Evolutionary conservation across 805 yeast species (phyloP), one percentile per base, ranked within the genome.

Genomic region (Cyberlindnera maclurae): DNA sequence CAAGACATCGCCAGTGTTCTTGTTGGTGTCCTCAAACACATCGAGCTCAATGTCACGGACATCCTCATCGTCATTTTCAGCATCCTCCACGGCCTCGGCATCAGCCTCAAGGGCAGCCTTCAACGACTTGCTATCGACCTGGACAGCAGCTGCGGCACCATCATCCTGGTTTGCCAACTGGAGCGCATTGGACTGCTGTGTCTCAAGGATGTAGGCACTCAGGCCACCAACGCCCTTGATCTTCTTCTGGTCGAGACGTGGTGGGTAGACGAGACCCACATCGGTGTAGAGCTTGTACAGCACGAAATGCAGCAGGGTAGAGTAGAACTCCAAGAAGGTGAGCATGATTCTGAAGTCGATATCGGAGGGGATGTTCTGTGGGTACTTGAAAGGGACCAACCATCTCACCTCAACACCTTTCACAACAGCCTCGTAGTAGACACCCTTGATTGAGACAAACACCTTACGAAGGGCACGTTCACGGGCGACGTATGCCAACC

Each of bases 351-450:
- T 76, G 70, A 93, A 90, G 65, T 93, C 98, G 43, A 93, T 79
- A 62, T 93, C 97, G 33, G 82, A 65, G 34, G 98, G 97, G 50
- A 93, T 82, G 62, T 84, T 84, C 62, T 90, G 95, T 15, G 98
- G 96, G 69, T 89, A 93, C 63, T 88, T 93, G 74, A 82, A 93
- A 17, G 98, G 98, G 34, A 87, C 95, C 43, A 93, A 76, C 98
- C 98, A 93, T 64, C 90, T 76, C 33, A 93, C 73, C 49, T 86
- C 95, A 62, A 88, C 96, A 49, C 98, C 98, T 60, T 75, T 79
- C 34, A 93, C 78, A 45, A 60, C 75, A 26, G 96, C 97, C 60
- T 88, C 87, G 59, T 90, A 93, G 64, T 93, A 93, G 13, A 90
- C 94, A 67, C 98, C 98, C 64, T 93, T 93, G 57, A 93, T 90